Conservation (phyloP, 768 basidiomycete genomes). For the Suillus discolor region DNA sequence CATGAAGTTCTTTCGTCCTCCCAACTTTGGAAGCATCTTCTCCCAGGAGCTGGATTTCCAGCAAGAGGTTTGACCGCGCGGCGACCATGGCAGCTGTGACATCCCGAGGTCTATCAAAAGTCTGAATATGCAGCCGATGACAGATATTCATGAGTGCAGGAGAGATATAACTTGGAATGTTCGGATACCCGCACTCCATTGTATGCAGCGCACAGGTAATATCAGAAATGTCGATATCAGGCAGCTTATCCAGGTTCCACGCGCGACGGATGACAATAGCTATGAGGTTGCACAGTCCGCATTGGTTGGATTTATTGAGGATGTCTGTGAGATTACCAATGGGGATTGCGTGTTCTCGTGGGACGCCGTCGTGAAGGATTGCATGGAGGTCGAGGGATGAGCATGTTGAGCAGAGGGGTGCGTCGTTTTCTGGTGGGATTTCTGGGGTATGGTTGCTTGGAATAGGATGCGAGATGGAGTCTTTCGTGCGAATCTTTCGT, state of each 20-base stretch:
- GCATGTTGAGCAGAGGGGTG: slow-evolving; percentile 12
- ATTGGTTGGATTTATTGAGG: slow-evolving; percentile 7
- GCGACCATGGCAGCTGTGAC: not conserved
- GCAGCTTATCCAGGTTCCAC: slow-evolving; percentile 3
- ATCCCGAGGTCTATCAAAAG: not conserved
- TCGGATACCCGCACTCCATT: not conserved
- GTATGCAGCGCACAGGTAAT: not conserved
- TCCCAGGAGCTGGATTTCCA: slow-evolving; percentile 12
- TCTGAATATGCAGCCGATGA: slow-evolving; percentile 8
- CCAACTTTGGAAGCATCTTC: slow-evolving; percentile 8
- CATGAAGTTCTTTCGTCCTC: slow-evolving; percentile 11
- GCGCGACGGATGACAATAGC: slow-evolving; percentile 3
- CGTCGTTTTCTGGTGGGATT: not conserved
- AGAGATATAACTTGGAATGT: not conserved
- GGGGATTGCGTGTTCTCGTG: not conserved
- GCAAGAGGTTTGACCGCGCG: not conserved
- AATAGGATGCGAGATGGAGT: not conserved
- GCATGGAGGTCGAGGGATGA: slow-evolving; percentile 6
- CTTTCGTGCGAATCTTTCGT: not conserved
- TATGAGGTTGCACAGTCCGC: slow-evolving; percentile 7
- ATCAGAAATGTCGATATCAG: slow-evolving; percentile 2
- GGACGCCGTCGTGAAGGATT: slow-evolving; percentile 8
- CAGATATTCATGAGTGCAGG: not conserved
- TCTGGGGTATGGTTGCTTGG: not conserved
- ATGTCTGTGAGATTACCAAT: slow-evolving; percentile 8